phyloP scores from a whole-genome alignment of 1,284 basidiomycete genomes.

The Ceratobasidium theobromae region DNA sequence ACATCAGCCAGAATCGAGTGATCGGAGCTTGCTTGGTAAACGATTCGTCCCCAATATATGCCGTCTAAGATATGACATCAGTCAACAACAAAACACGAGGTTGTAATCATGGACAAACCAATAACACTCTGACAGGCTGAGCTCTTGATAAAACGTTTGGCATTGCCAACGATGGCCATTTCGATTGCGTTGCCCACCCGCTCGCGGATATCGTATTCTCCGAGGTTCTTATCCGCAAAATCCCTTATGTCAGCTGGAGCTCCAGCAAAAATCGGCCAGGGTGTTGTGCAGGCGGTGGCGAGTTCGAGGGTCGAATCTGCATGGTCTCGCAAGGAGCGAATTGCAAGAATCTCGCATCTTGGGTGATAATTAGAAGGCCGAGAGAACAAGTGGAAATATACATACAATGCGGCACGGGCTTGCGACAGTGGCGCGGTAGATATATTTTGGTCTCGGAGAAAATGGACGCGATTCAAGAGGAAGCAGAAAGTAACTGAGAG shows the following conservation, averaged over 20 bases:
- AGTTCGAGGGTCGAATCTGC: slow-evolving; percentile 75
- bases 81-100: slow-evolving; percentile 2
- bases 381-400: slow-evolving; percentile 57
- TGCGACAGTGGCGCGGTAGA: slow-evolving; percentile 51
- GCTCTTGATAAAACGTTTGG: slow-evolving; percentile 85
- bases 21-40: slow-evolving; percentile 83
- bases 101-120: slow-evolving; percentile 44
- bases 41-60: slow-evolving; percentile 69
- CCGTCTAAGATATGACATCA: slow-evolving; percentile 42
- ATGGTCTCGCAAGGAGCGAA: slow-evolving; percentile 75
- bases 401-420: slow-evolving; percentile 54
- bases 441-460: slow-evolving; percentile 71
- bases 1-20: slow-evolving; percentile 87
- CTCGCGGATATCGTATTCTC: slow-evolving; percentile 69
- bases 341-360: slow-evolving; percentile 87
- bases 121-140: slow-evolving; percentile 87
- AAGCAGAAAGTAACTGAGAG: slow-evolving; percentile 83
- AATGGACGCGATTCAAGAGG: slow-evolving; percentile 85
- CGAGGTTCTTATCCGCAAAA: slow-evolving; percentile 65
- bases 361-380: slow-evolving; percentile 45
- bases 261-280: slow-evolving; percentile 84
- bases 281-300: slow-evolving; percentile 78
- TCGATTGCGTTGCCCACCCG: slow-evolving; percentile 87
- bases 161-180: slow-evolving; percentile 82
- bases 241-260: slow-evolving; percentile 66